A percentile compares a stretch with the other conserved stretches of the same genome.
Evolutionary conservation across 73 alveolate species (phyloP).

Genomic region (Paramecium biaurelia): DNA sequence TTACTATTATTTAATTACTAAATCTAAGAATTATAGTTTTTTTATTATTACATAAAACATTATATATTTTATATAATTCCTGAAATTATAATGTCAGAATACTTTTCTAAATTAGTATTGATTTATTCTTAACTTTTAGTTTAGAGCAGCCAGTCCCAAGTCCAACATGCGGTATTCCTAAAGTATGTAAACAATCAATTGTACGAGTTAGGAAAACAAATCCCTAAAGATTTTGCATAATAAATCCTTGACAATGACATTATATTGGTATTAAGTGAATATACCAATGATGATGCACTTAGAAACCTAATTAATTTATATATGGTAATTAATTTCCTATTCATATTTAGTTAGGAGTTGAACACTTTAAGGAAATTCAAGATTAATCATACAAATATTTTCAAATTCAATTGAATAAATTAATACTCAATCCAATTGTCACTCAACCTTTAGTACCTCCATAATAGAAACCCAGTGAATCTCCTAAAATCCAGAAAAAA

Average conservation of each 20-base stretch:
- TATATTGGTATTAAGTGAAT: neutral
- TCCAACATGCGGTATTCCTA: neutral
- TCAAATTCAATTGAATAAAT: neutral
- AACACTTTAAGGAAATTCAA: neutral
- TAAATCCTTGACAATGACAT: constrained; percentile 40
- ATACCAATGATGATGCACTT: constrained; percentile 3
- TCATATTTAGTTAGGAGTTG: constrained; percentile 27
- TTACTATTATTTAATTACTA: neutral
- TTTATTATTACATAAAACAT: neutral
- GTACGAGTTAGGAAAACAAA: constrained; percentile 6
- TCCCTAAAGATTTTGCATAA: constrained; percentile 48
- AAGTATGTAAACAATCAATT: neutral
- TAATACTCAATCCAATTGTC: neutral
- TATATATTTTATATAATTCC: neutral
- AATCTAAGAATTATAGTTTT: neutral
- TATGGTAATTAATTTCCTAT: neutral
- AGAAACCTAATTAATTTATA: constrained; percentile 9
- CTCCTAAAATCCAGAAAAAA: neutral
- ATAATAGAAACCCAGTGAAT: neutral
- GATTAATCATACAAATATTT: constrained; percentile 26
- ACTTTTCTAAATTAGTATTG: neutral
- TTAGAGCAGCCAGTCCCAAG: neutral
- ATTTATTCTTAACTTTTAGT: neutral
- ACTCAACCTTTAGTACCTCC: neutral
- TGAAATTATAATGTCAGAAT: neutral